Evolutionary conservation across 371 early-diverging fungal genomes (phyloP), one percentile per base, ranked within the genome.

Genomic region (Mortierella sp.): DNA sequence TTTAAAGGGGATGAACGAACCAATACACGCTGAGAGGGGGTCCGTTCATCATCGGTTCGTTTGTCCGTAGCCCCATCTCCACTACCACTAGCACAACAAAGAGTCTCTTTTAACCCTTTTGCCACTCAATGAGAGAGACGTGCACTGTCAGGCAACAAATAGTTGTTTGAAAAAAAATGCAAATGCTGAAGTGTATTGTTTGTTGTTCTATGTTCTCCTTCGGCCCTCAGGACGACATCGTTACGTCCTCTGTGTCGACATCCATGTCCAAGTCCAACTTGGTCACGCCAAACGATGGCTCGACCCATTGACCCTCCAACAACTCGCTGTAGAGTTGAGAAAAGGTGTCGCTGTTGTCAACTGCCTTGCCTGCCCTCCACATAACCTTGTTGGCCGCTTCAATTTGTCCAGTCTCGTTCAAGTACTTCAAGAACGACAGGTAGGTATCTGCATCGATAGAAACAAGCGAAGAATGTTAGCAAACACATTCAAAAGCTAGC

Each of bases 301-400:
- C 82, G 3, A 28, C 42, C 87, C 87, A 86, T 21, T 68, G 70
- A 45, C 82, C 87, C 58, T 87, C 88, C 26, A 83, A 45, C 78
- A 86, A 71, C 44, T 79, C 80, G 52, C 72, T 72, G 80, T 89
- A 91, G 50, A 79, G 52, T 48, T 83, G 77, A 21, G 91, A 91
- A 78, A 94, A 92, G 47, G 88, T 90, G 24, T 92, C 93, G 72
- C 89, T 89, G 72, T 92, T 91, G 0, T 80, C 74, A 0, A 95
- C 93, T 10, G 88, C 90, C 85, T 93, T 93, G 54, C 86, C 77
- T 8, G 95, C 96, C 75, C 91, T 89, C 92, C 92, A 93, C 74
- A 94, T 90, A 55, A 95, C 89, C 31, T 90, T 75, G 74, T 90
- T 84, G 50, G 94, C 89, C 71, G 86, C 79, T 75, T 88, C 85